Evolutionary conservation across 306 rosid genomes (phyloP), one percentile per base, ranked within the genome.

Genomic region (Rosa rugosa): DNA sequence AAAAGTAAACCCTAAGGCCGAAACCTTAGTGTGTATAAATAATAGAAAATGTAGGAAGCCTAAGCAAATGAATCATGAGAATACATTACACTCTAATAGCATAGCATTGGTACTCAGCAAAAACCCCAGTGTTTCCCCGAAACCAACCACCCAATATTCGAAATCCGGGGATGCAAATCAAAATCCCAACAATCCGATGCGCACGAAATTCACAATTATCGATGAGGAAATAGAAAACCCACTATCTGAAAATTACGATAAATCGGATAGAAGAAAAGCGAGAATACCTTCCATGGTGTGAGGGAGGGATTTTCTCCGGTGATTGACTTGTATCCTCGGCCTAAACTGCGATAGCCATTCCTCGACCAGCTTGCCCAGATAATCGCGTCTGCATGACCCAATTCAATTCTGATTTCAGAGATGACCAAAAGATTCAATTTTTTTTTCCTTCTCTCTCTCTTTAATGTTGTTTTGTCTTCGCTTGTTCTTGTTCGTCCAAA

Each of bases 231-330:
- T 40, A 34, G 50, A 79, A 83, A 49, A 82, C 87, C 83, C 87
- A 88, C 1, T 79, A 84, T 85, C 84, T 65, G 54, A 27, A 40
- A 75, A 54, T n/a, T n/a, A 17, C 25, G 80, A 81, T 66, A n/a
- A n/a, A 80, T 75, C 45, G 60, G 42, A 59, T 46, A 59, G 69
- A 75, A 18, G 70, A 31, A 25, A 69, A 75, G 62, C 54, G 82
- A 42, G 73, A 50, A 81, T 90, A 92, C 97, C 97, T 90, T 91
- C 97, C 98, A 94, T 94, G 91, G 80, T 69, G 81, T 56, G 69
- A 79, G 81, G 59, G 63, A 8, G 9, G 53, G 78, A 68, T 80
- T 60, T 51, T 45, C 34, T 2, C 34, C 34, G 34, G 75, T 66
- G 69, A 82, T 80, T 66, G 87, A 80, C 36, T 31, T 31, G 36